These are phyloP conservation scores for Xerocomus nothofagi DNA, from an alignment of 1,284 basidiomycete species.

Conservation along the genomic window DNA sequence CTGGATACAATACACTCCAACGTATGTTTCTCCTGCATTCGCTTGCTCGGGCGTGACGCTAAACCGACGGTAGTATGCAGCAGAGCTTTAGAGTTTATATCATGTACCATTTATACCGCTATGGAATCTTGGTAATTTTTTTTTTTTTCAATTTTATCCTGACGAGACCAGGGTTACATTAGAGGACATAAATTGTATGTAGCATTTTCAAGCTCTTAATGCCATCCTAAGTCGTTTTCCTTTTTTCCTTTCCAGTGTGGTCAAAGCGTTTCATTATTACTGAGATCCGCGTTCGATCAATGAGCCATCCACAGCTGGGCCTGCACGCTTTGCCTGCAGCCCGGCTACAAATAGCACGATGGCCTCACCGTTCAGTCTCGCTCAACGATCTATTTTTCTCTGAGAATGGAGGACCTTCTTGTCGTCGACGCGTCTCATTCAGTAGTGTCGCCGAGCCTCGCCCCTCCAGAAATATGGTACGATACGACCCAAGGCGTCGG, in stretches of 20 bases:
- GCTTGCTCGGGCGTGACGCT: neutral
- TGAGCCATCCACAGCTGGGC: neutral
- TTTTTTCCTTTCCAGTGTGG: neutral
- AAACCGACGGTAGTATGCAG: constrained; percentile 21
- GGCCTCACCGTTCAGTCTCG: neutral
- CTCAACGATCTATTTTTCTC: neutral
- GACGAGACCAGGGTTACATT: constrained; percentile 3
- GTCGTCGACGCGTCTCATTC: neutral
- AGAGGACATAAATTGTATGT: constrained; percentile 17
- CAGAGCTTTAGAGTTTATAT: constrained; percentile 22
- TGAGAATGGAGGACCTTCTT: constrained; percentile 2
- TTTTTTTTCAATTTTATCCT: neutral
- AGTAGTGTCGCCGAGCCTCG: neutral
- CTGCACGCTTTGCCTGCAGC: neutral
- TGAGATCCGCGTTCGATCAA: constrained; percentile 3
- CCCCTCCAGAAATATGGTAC: neutral
- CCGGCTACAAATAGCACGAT: constrained; percentile 8
- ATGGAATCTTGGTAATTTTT: constrained; percentile 4
- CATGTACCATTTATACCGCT: constrained; percentile 3
- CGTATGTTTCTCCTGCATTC: constrained; percentile 10
- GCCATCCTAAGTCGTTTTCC: constrained; percentile 11
- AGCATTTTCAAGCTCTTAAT: constrained; percentile 25
- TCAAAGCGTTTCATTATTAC: constrained; percentile 1
- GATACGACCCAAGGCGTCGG: neutral
- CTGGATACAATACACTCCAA: constrained; percentile 14